A percentile compares a stretch with the other conserved stretches of the same genome.
These are phyloP conservation scores for Funneliformis caledonium DNA, from an alignment of 371 early-diverging fungal genomes.

Conservation along the genomic window DNA sequence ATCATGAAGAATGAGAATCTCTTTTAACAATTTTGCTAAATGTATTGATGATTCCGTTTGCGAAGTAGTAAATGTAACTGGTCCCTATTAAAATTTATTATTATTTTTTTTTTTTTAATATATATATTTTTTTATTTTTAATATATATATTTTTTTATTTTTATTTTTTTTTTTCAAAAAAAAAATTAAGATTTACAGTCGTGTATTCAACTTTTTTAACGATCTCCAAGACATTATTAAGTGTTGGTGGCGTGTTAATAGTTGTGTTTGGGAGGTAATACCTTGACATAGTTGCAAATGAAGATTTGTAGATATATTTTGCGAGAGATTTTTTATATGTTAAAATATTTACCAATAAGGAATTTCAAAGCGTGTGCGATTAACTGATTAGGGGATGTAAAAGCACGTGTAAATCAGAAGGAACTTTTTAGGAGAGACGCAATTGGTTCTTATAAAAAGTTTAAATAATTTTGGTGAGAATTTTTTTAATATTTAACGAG, in stretches of 20 bases:
- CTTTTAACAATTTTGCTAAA: slow-evolving; percentile 11
- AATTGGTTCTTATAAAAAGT: too few relatives aligned
- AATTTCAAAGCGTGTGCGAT: too few relatives aligned
- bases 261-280: too few relatives aligned
- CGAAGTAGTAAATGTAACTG: not conserved
- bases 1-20: slow-evolving; percentile 26
- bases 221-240: slow-evolving; percentile 20
- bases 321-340: too few relatives aligned
- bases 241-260: not conserved
- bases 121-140: not conserved
- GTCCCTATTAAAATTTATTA: not conserved
- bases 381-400: too few relatives aligned
- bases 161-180: not conserved
- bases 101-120: not conserved
- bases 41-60: slow-evolving; percentile 11
- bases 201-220: slow-evolving; percentile 4
- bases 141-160: not conserved
- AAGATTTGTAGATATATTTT: too few relatives aligned
- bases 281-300: too few relatives aligned
- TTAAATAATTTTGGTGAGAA: too few relatives aligned
- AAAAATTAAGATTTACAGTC: not conserved
- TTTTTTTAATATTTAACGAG: too few relatives aligned
- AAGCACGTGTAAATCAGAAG: too few relatives aligned
- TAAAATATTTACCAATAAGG: too few relatives aligned
- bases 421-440: too few relatives aligned